phyloP scores from a whole-genome alignment of 768 basidiomycete species.

The Pulveroboletus sp. region DNA sequence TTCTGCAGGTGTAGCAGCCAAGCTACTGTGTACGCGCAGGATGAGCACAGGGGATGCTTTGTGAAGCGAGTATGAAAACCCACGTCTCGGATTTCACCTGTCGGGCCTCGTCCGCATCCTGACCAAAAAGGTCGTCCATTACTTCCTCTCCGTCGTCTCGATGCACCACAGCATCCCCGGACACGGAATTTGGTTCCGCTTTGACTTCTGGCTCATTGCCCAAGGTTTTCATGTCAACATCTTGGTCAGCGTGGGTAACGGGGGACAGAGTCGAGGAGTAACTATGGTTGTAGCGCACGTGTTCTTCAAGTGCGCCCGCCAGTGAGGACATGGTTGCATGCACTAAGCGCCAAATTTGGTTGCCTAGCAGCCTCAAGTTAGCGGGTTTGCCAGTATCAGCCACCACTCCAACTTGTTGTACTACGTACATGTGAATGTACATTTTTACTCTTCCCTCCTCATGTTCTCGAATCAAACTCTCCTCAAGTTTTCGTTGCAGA shows the following conservation, averaged over 20 bases:
- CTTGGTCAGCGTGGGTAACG: conserved; percentile 26
- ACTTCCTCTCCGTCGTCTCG: conserved; percentile 41
- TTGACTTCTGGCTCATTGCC: conserved; percentile 14
- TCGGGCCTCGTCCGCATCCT: conserved; percentile 47
- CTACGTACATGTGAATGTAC: too few relatives aligned
- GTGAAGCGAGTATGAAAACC: conserved; percentile 2
- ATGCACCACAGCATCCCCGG: conserved; percentile 12
- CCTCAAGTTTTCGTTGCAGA: too few relatives aligned
- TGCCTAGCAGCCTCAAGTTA: conserved; percentile 11
- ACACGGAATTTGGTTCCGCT: conserved; percentile 11
- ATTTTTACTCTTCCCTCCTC: background rate
- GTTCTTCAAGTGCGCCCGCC: conserved; percentile 51
- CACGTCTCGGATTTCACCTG: conserved; percentile 50
- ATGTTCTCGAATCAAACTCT: background rate
- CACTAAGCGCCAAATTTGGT: background rate
- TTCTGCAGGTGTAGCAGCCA: conserved; percentile 35
- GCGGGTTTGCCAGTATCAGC: background rate
- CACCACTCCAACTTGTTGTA: background rate
- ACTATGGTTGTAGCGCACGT: conserved; percentile 21
- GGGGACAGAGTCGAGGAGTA: conserved; percentile 11
- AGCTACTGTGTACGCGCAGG: conserved; percentile 24
- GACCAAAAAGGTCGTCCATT: conserved; percentile 80
- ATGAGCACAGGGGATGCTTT: conserved; percentile 16
- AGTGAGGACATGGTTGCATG: conserved; percentile 50
- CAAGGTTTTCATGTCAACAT: conserved; percentile 41